Conservation (phyloP, 2,329 filamentous ascomycete species). For the Colletotrichum costaricense region DNA sequence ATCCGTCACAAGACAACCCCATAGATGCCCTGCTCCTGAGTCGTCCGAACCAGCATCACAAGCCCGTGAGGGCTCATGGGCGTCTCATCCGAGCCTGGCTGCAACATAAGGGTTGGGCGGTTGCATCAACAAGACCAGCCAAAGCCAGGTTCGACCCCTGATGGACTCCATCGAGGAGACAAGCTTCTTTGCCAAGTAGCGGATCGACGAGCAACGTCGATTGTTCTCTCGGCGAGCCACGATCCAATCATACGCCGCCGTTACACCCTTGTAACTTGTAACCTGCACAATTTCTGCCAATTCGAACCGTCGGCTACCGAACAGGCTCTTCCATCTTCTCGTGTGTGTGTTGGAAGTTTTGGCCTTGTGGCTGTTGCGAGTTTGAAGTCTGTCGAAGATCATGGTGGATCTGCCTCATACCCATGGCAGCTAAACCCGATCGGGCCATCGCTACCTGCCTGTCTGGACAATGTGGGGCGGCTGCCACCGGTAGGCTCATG, state of each 20-base stretch:
- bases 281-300: background rate
- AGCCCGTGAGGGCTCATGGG: conserved; percentile 4
- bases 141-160: conserved; percentile 18
- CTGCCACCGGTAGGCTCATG: background rate
- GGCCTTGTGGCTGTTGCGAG: conserved; percentile 23
- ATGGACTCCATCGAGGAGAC: conserved; percentile 20
- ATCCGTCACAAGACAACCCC: conserved; percentile 10
- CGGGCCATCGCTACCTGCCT: conserved; percentile 6
- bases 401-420: conserved; percentile 33
- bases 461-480: conserved; percentile 8
- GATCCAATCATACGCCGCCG: conserved; percentile 2
- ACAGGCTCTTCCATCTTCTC: background rate
- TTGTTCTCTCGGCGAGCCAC: background rate
- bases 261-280: background rate
- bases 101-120: conserved; percentile 19
- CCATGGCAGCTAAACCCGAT: conserved; percentile 30
- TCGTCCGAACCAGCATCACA: conserved; percentile 21
- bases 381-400: conserved; percentile 37
- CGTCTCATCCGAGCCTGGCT: conserved; percentile 31
- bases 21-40: background rate
- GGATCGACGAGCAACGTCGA: conserved; percentile 25
- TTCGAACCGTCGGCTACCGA: background rate
- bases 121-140: conserved; percentile 9
- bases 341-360: background rate
- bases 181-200: conserved; percentile 34